phyloP scores from a whole-genome alignment of 768 basidiomycete species.

The Hygrophorus pudorinus region DNA sequence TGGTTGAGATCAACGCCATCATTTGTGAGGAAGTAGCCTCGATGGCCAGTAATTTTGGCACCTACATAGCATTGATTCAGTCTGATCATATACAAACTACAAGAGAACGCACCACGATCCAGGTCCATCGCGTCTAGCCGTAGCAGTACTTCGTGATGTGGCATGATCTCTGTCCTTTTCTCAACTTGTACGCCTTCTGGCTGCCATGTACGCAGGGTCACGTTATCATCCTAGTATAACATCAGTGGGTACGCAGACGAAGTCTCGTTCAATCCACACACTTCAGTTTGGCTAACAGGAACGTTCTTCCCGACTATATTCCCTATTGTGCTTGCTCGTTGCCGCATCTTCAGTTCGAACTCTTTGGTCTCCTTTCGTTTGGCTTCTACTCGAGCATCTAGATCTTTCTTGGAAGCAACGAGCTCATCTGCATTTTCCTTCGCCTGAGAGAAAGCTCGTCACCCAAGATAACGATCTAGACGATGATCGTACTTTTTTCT shows the following conservation, averaged over 20 bases:
- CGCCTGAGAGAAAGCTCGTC: conserved; percentile 38
- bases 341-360: conserved; percentile 67
- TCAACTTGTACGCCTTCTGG: conserved; percentile 71
- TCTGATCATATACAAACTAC: neutral
- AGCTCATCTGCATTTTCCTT: conserved; percentile 89
- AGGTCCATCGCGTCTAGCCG: conserved; percentile 94
- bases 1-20: conserved; percentile 98
- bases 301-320: conserved; percentile 87
- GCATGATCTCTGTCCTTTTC: conserved; percentile 68
- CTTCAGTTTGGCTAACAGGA: conserved; percentile 84
- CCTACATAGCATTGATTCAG: conserved; percentile 32
- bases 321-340: conserved; percentile 74
- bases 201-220: conserved; percentile 73
- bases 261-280: conserved; percentile 21
- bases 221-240: conserved; percentile 75
- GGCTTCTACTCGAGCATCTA: conserved; percentile 72
- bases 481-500: conserved; percentile 66
- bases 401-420: conserved; percentile 70
- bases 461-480: neutral
- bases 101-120: conserved; percentile 66
- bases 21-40: conserved; percentile 92
- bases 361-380: conserved; percentile 72
- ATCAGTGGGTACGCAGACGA: neutral
- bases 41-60: conserved; percentile 87
- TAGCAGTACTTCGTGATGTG: conserved; percentile 96